Base-by-base conservation (phyloP, 441 rosid species). In the Mallotus repandus region DNA sequence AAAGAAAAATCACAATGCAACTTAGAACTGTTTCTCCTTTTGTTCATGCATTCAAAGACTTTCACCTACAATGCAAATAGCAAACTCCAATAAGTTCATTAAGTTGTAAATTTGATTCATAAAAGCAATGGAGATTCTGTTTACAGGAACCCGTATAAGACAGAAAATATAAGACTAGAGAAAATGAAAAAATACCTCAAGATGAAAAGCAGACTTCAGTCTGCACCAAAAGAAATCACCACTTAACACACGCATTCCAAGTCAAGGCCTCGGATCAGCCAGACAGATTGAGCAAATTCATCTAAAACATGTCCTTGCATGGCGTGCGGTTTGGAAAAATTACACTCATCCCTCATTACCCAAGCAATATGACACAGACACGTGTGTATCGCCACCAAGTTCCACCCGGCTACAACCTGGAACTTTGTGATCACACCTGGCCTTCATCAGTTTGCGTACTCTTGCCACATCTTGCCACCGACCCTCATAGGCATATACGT, bases 331-430 rank as follows among this genome's bases (percentile, higher is more conserved):
- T 63, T 52, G 18, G 59, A 63, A 56, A 50, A 21, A 8, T 29
- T 25, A 35, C 7, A 22, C 57, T 65, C 72, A 22, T 66, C 64
- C 58, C 62, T 63, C 70, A 48, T 60, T 62, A 52, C 22, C 70
- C 66, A 56, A 54, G 49, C 35, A 74, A 10, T 7, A 46, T 29
- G 82, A 78, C 48, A 73, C 73, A 57, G 78, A 79, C 29, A 70
- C 41, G 60, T 71, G 75, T 22, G 59, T 22, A 9, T 19, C 45
- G 45, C 76, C 76, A 35, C 72, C 70, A 49, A 80, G 74, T 73
- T 84, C 80, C 63, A 76, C 68, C 92, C 95, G 82, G 79, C 94
- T 91, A 80, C 82, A 82, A 54, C 90, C 97, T 18, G 91, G 89
- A 82, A 75, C 74, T 83, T 87, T 91, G 62, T 77, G 35, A 70